Evolutionary conservation across 106 monocot species (phyloP).

Genomic region (Allium cepa): DNA sequence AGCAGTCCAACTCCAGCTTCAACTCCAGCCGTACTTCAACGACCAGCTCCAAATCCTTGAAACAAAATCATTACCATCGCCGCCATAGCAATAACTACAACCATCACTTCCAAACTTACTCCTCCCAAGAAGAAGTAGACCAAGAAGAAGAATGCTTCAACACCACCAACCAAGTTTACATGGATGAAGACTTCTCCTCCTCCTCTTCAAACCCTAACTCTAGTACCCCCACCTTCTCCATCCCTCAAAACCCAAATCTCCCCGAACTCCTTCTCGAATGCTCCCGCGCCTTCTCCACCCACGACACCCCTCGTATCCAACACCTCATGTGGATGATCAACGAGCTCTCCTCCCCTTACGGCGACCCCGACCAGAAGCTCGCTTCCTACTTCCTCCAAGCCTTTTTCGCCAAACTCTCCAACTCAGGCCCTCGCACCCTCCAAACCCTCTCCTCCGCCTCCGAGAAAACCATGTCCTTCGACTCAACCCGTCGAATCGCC

Average conservation of each 20-base stretch:
- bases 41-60: slow-evolving; percentile 25
- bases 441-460: slow-evolving; percentile 62
- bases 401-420: slow-evolving; percentile 73
- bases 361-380: slow-evolving; percentile 85
- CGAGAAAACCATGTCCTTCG: slow-evolving; percentile 72
- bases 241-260: slow-evolving; percentile 30
- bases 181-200: slow-evolving; percentile 48
- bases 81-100: neutral
- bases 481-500: slow-evolving; percentile 69
- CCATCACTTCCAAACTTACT: neutral
- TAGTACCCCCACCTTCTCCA: slow-evolving; percentile 20
- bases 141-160: slow-evolving; percentile 52
- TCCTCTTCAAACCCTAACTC: slow-evolving; percentile 11
- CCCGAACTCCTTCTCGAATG: slow-evolving; percentile 63
- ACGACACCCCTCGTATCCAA: slow-evolving; percentile 64
- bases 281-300: slow-evolving; percentile 53
- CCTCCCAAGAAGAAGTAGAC: slow-evolving; percentile 4
- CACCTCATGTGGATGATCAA: slow-evolving; percentile 95
- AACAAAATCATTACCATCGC: neutral
- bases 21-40: slow-evolving; percentile 34
- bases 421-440: slow-evolving; percentile 54
- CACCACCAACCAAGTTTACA: slow-evolving; percentile 27
- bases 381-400: slow-evolving; percentile 82
- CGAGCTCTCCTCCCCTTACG: slow-evolving; percentile 87
- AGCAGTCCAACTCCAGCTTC: slow-evolving; percentile 22